Evolutionary conservation across 306 rosid genomes (phyloP).

Genomic region (Canavalia gladiata): DNA sequence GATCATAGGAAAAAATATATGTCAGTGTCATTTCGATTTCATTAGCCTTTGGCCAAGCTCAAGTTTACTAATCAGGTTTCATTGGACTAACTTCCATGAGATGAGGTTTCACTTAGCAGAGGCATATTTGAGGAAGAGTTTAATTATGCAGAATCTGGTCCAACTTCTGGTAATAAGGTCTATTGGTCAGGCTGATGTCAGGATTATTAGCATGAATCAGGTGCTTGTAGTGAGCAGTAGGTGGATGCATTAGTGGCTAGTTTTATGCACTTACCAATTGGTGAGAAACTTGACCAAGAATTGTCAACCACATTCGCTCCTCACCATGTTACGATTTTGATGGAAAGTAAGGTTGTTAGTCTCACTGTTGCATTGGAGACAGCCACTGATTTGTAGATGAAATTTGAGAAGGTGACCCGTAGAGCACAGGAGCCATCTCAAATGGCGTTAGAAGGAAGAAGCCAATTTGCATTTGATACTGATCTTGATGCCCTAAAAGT

Average conservation of each 20-base stretch:
- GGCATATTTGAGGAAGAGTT: slow-evolving; percentile 61
- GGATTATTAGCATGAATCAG: slow-evolving; percentile 77
- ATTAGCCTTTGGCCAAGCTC: no score
- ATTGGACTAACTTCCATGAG: no score
- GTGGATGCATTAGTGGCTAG: slow-evolving; percentile 90
- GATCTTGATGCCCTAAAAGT: slow-evolving; percentile 99
- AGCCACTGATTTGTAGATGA: slow-evolving; percentile 92
- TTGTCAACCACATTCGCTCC: slow-evolving; percentile 95
- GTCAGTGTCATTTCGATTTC: no score
- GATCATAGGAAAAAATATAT: no score
- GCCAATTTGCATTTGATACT: slow-evolving; percentile 95
- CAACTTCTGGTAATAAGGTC: slow-evolving; percentile 80
- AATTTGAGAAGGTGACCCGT: slow-evolving; percentile 90
- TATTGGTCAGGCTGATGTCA: slow-evolving; percentile 87
- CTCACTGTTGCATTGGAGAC: slow-evolving; percentile 94
- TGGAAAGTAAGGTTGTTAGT: slow-evolving; percentile 87
- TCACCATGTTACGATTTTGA: slow-evolving; percentile 83
- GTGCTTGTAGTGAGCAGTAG: slow-evolving; percentile 88
- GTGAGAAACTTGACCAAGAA: slow-evolving; percentile 96
- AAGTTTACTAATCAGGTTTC: no score
- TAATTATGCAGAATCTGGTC: slow-evolving; percentile 71
- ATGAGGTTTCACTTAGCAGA: no score
- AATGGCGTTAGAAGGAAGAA: slow-evolving; percentile 89
- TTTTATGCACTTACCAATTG: slow-evolving; percentile 86
- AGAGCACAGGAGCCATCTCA: slow-evolving; percentile 97